These are phyloP conservation scores for Sistotremastrum niveocremeum DNA, from an alignment of 768 basidiomycete species.

Conservation along the genomic window DNA sequence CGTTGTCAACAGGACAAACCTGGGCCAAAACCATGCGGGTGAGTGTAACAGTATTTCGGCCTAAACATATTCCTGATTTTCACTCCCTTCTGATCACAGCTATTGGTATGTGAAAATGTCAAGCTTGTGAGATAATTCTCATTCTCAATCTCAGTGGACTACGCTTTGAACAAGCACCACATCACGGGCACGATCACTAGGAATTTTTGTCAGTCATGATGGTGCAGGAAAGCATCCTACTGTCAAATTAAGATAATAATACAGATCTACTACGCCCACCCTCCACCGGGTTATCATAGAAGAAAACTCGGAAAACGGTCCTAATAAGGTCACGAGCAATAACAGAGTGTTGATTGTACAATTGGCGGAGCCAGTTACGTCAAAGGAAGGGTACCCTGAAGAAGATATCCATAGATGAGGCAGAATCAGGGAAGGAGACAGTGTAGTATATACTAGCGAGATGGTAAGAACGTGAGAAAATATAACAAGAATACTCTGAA, in stretches of 20 bases:
- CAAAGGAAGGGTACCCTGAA: too few relatives aligned
- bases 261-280: background rate
- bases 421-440: too few relatives aligned
- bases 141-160: conserved; percentile 47
- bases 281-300: too few relatives aligned
- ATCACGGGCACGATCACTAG: conserved; percentile 44
- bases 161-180: conserved; percentile 75
- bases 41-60: conserved; percentile 22
- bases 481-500: conserved; percentile 6
- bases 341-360: too few relatives aligned
- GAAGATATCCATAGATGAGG: too few relatives aligned
- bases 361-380: too few relatives aligned
- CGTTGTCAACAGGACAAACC: conserved; percentile 59
- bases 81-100: conserved; percentile 9
- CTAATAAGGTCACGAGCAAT: too few relatives aligned
- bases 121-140: background rate
- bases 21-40: conserved; percentile 84
- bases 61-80: conserved; percentile 1
- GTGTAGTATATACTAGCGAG: too few relatives aligned
- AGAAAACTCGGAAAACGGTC: too few relatives aligned
- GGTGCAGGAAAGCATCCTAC: background rate
- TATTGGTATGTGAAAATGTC: conserved; percentile 20
- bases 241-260: background rate
- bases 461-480: conserved; percentile 17
- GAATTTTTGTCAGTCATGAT: background rate